These are phyloP conservation scores for Pneumocystis jirovecii DNA, from an alignment of 1,139 yeast species.

Conservation along the genomic window DNA sequence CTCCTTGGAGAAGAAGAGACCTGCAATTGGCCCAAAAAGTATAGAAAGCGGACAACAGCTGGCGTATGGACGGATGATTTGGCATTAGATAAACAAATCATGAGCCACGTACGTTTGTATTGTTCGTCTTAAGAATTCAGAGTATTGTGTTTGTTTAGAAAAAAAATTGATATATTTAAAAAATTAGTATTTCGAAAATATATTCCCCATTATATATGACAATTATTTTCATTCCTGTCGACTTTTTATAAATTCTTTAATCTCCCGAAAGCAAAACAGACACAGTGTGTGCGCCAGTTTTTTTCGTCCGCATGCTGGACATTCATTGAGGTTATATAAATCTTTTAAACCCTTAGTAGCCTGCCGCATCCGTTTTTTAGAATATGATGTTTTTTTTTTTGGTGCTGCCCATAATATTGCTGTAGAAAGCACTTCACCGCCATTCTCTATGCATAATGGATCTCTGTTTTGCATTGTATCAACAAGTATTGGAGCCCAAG, in stretches of 20 bases:
- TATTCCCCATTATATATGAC: neutral
- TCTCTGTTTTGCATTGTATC: neutral
- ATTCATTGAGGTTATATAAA: slow-evolving; percentile 6
- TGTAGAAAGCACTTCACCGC: neutral
- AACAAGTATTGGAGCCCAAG: neutral
- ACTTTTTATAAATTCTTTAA: slow-evolving; percentile 4
- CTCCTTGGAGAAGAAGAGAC: slow-evolving; percentile 43
- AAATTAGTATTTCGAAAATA: neutral
- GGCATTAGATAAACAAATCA: slow-evolving; percentile 10
- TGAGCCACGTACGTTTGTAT: slow-evolving; percentile 3
- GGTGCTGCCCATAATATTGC: slow-evolving; percentile 9
- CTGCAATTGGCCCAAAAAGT: slow-evolving; percentile 73
- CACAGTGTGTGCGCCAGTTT: slow-evolving; percentile 12
- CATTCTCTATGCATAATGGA: no score
- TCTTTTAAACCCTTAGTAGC: slow-evolving; percentile 12
- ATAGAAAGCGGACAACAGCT: slow-evolving; percentile 49
- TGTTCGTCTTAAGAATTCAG: neutral
- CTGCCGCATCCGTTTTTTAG: slow-evolving; percentile 11
- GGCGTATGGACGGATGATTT: slow-evolving; percentile 12
- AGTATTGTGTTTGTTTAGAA: neutral
- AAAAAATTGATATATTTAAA: neutral
- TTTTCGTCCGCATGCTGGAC: slow-evolving; percentile 10
- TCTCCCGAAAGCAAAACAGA: slow-evolving; percentile 6
- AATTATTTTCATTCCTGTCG: neutral
- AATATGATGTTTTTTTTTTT: slow-evolving; percentile 12